phyloP scores from a whole-genome alignment of 768 basidiomycete species.

The Termitomyces sp. region DNA sequence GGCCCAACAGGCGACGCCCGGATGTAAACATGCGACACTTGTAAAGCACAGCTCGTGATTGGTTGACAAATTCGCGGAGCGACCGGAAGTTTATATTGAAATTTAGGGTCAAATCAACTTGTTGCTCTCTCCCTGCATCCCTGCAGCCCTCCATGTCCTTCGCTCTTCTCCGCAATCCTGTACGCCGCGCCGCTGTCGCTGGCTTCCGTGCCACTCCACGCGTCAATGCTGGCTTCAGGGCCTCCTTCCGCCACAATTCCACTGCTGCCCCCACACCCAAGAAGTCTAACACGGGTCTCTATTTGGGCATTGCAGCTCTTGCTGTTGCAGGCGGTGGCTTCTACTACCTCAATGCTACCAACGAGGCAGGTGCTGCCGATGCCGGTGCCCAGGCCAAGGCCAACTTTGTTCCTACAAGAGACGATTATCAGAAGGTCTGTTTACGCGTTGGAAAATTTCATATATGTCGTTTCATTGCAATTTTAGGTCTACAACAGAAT shows the following conservation, averaged over 20 bases:
- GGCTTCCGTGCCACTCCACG: conserved; percentile 21
- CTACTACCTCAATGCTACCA: conserved; percentile 51
- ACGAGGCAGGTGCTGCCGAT: conserved; percentile 49
- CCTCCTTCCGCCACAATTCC: conserved; percentile 53
- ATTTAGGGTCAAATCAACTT: conserved; percentile 9
- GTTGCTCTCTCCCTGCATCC: background rate
- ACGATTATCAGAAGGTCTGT: conserved; percentile 84
- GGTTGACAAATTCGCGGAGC: conserved; percentile 14
- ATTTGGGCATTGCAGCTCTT: conserved; percentile 55
- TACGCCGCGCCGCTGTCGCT: conserved; percentile 37
- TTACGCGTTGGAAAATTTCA: background rate
- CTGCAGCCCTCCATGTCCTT: conserved; percentile 47
- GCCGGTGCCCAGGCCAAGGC: conserved; percentile 52
- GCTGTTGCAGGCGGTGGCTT: conserved; percentile 58
- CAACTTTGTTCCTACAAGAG: conserved; percentile 71
- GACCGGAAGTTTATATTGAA: conserved; percentile 5
- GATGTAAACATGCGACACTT: conserved; percentile 3
- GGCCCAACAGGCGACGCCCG: background rate
- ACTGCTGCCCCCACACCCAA: conserved; percentile 41
- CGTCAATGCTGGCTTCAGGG: conserved; percentile 25
- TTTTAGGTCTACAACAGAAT: conserved; percentile 85
- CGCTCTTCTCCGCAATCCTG: conserved; percentile 43
- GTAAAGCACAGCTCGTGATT: conserved; percentile 15
- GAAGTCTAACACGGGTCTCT: conserved; percentile 51
- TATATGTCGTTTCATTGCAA: background rate